phyloP scores from a whole-genome alignment of 2,329 filamentous ascomycete genomes.

The Neocatenulostroma microsporum region DNA sequence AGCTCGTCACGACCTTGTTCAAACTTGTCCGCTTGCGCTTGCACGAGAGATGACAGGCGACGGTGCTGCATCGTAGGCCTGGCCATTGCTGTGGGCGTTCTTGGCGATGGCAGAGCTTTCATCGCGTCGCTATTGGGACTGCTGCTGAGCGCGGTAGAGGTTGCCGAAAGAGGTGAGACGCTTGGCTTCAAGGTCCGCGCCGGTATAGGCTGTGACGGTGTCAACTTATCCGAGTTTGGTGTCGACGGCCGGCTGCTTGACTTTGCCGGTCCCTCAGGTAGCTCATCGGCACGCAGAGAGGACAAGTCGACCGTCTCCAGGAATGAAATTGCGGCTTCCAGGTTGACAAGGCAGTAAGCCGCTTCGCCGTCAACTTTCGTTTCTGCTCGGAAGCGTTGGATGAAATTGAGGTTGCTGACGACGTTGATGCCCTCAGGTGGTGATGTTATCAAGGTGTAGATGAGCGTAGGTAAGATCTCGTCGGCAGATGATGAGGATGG shows the following conservation, averaged over 20 bases:
- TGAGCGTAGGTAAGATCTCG: conserved; percentile 92
- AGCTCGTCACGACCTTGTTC: conserved; percentile 62
- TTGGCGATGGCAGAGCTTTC: conserved; percentile 14
- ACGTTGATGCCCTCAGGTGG: conserved; percentile 78
- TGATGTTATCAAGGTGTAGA: conserved; percentile 89
- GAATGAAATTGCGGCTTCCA: conserved; percentile 91
- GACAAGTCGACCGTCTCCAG: conserved; percentile 91
- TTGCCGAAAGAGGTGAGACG: conserved; percentile 19
- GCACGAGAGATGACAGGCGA: conserved; percentile 76
- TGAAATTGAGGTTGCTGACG: conserved; percentile 91
- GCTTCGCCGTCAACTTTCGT: conserved; percentile 86
- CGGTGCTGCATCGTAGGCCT: conserved; percentile 55
- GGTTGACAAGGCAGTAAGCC: conserved; percentile 90
- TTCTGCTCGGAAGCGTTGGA: conserved; percentile 81
- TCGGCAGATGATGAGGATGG: conserved; percentile 81
- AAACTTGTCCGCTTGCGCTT: conserved; percentile 72
- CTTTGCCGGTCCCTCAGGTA: conserved; percentile 59
- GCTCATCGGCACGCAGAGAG: conserved; percentile 72
- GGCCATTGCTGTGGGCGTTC: conserved; percentile 27
- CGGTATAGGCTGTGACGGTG: conserved; percentile 27
- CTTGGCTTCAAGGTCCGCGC: conserved; percentile 29
- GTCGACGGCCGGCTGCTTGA: conserved; percentile 34
- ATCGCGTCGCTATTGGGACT: conserved; percentile 7
- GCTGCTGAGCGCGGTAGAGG: conserved; percentile 14
- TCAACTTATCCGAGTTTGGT: conserved; percentile 32